phyloP scores from a whole-genome alignment of 1,139 yeast genomes.

The Lipomyces yarrowii region DNA sequence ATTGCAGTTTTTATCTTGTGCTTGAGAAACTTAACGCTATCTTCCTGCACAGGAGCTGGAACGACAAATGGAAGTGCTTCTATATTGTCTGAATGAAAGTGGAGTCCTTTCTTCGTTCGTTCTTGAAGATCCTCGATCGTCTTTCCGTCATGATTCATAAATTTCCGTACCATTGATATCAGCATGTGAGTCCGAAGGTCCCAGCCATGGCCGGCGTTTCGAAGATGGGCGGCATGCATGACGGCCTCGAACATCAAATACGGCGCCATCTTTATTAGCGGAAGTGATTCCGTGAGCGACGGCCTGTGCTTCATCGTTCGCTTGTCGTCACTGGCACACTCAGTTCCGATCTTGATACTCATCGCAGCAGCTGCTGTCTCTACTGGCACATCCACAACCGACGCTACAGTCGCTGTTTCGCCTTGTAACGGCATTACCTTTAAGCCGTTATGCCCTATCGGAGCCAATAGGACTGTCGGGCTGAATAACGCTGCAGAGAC shows the following conservation, averaged over 20 bases:
- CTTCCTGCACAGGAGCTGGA: constrained; percentile 13
- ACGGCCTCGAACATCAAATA: constrained; percentile 19
- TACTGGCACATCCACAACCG: not conserved
- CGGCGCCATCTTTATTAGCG: constrained; percentile 10
- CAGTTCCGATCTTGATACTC: not conserved
- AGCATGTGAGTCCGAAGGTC: constrained; percentile 25
- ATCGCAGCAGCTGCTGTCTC: not conserved
- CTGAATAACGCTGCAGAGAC: not conserved
- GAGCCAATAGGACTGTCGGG: not conserved
- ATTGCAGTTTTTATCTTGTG: constrained; percentile 12
- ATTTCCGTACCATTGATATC: constrained; percentile 21
- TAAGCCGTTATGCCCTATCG: not conserved
- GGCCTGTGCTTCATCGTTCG: not conserved
- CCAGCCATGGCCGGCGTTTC: constrained; percentile 28
- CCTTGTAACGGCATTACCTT: not conserved
- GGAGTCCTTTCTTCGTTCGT: constrained; percentile 5
- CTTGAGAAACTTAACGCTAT: constrained; percentile 12
- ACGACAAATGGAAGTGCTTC: constrained; percentile 10
- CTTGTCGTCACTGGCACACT: not conserved
- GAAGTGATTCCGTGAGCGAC: constrained; percentile 7
- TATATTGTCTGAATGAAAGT: constrained; percentile 4
- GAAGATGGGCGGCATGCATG: constrained; percentile 23
- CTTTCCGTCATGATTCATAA: constrained; percentile 5
- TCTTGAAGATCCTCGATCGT: constrained; percentile 26
- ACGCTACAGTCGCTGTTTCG: not conserved